A percentile compares a stretch with the other conserved stretches of the same genome.
Evolutionary conservation across 225 moss, liverwort and hornwort species (phyloP).

Genomic region (Sphagnum contortum): DNA sequence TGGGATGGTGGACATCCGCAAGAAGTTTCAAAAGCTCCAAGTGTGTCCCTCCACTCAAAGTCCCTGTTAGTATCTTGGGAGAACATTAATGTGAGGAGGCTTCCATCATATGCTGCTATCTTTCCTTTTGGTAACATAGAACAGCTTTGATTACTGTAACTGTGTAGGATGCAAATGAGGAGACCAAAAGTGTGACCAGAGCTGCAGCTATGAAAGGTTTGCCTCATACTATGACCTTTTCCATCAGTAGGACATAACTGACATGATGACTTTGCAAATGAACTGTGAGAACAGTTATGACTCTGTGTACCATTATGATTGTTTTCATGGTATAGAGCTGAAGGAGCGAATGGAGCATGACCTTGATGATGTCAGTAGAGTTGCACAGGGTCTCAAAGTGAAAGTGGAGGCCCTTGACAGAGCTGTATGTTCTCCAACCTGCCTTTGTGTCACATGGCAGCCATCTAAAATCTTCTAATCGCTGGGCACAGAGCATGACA

Average conservation of each 20-base stretch:
- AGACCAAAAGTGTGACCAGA: conserved; percentile 37
- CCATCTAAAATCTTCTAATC: no score
- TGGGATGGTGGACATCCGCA: conserved; percentile 39
- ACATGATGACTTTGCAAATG: not conserved
- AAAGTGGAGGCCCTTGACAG: conserved; percentile 76
- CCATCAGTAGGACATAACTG: no score
- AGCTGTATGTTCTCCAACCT: conserved; percentile 20
- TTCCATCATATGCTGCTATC: not conserved
- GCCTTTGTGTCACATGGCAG: not conserved
- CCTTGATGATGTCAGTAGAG: conserved; percentile 67
- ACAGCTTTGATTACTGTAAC: not conserved
- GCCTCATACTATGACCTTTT: not conserved
- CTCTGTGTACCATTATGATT: not conserved
- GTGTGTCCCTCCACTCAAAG: conserved; percentile 5
- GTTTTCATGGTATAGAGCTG: conserved; percentile 9
- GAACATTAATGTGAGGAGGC: not conserved
- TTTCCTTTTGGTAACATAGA: not conserved
- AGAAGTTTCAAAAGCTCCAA: conserved; percentile 48
- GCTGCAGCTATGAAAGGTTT: conserved; percentile 42
- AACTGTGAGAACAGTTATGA: not conserved
- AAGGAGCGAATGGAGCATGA: conserved; percentile 79
- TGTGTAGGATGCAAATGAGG: conserved; percentile 36
- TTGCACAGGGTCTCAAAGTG: conserved; percentile 58
- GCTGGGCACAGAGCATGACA: no score
- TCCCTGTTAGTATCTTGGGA: not conserved